These are phyloP conservation scores for Trichosporon faecale DNA, from an alignment of 1,284 basidiomycete genomes.

Conservation along the genomic window DNA sequence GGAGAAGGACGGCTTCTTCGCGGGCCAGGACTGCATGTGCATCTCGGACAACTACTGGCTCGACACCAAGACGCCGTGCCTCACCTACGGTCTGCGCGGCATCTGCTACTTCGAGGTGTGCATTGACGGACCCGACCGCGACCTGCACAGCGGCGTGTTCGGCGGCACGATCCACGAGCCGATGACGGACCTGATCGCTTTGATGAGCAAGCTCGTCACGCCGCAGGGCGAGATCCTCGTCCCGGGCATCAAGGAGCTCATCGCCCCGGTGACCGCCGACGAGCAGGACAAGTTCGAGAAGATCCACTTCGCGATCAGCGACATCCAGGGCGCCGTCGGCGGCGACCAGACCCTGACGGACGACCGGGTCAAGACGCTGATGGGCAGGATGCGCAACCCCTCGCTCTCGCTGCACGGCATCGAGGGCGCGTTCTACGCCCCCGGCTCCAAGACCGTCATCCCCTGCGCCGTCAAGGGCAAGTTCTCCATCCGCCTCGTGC, in stretches of 20 bases:
- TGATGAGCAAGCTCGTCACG: slow-evolving; percentile 74
- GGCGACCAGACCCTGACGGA: slow-evolving; percentile 70
- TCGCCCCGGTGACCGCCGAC: slow-evolving; percentile 69
- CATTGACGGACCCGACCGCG: slow-evolving; percentile 78
- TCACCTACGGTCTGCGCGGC: slow-evolving; percentile 65
- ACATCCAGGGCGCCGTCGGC: slow-evolving; percentile 78
- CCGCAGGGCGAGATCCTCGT: slow-evolving; percentile 80
- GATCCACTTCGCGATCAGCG: slow-evolving; percentile 66
- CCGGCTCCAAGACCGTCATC: slow-evolving; percentile 92
- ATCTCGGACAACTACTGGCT: slow-evolving; percentile 62
- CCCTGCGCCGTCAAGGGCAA: slow-evolving; percentile 83
- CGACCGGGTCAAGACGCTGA: slow-evolving; percentile 71
- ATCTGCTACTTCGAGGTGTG: slow-evolving; percentile 84
- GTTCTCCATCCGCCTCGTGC: slow-evolving; percentile 83
- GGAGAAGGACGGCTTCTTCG: slow-evolving; percentile 81
- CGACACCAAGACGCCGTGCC: slow-evolving; percentile 53
- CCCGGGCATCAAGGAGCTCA: slow-evolving; percentile 87
- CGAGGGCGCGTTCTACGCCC: slow-evolving; percentile 88
- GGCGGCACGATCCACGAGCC: slow-evolving; percentile 81
- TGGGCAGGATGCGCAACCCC: slow-evolving; percentile 60
- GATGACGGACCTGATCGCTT: slow-evolving; percentile 62
- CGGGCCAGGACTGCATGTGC: slow-evolving; percentile 90
- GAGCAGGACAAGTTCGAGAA: slow-evolving; percentile 70
- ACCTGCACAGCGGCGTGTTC: slow-evolving; percentile 90
- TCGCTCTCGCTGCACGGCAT: slow-evolving; percentile 93